These are phyloP conservation scores for Fusarium pseudograminearum DNA, from an alignment of 2,329 filamentous ascomycete genomes.

Conservation along the genomic window DNA sequence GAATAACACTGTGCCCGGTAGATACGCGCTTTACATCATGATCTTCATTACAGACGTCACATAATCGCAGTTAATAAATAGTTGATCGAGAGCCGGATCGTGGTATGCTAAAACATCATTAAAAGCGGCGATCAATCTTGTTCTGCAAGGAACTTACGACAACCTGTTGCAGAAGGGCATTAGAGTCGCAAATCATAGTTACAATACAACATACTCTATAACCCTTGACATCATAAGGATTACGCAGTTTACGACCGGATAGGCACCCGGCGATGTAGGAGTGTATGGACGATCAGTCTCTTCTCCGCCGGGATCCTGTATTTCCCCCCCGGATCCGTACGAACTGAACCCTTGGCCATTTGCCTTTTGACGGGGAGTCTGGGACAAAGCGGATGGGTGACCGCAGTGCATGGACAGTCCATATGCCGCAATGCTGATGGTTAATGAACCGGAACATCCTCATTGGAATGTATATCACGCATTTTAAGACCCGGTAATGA, in stretches of 20 bases:
- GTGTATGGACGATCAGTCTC: not conserved
- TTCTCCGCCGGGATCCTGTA: slow-evolving; percentile 29
- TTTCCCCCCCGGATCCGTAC: slow-evolving; percentile 14
- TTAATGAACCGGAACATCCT: slow-evolving; percentile 12
- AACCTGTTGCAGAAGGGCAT: not conserved
- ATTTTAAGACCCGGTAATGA: slow-evolving; percentile 19
- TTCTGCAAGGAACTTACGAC: slow-evolving; percentile 20
- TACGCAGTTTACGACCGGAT: not conserved
- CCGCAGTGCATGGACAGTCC: not conserved
- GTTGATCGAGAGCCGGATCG: slow-evolving; percentile 1
- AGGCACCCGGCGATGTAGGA: not conserved
- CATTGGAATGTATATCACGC: slow-evolving; percentile 33
- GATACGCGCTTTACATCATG: slow-evolving; percentile 5
- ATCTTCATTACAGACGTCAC: slow-evolving; percentile 5
- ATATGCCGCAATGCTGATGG: slow-evolving; percentile 13
- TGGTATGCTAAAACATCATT: not conserved
- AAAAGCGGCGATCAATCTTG: slow-evolving; percentile 11
- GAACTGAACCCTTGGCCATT: not conserved
- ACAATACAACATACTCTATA: not conserved
- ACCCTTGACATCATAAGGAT: not conserved
- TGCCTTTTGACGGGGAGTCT: slow-evolving; percentile 9
- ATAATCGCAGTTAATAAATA: not conserved
- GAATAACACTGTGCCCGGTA: not conserved
- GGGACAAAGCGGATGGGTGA: slow-evolving; percentile 9
- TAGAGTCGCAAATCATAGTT: slow-evolving; percentile 1